Evolutionary conservation across 306 rosid species (phyloP), one percentile per base, ranked within the genome.

Genomic region (Vicia faba): DNA sequence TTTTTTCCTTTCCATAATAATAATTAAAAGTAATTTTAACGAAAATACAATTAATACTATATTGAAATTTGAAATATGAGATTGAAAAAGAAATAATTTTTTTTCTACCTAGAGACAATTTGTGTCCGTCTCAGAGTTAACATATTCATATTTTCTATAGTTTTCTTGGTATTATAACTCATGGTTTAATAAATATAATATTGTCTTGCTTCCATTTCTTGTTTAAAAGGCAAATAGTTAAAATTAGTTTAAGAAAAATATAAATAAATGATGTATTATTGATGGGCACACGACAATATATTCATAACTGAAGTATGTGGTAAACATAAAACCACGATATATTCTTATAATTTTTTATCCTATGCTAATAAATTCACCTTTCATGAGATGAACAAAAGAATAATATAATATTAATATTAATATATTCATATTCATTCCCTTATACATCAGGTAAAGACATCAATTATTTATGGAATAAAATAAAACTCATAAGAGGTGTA

Each of bases 341-440:
- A 35, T 60, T 58, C 8, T 29, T 60, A 16, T 35, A 15, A 18
- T 5, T 18, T 61, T 59, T 59, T 33, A 59, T 59, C 45, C n/a
- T 58, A 16, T 10, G 44, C 15, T 33, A 15, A 11, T 12, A 61
- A 19, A 7, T 29, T n/a, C 14, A 57, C 63, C 63, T 57, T 57
- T 57, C 63, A 57, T 8, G 41, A 57, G 41, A 57, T 57, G 13
- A 31, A 57, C 20, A 57, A 56, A n/a, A 11, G 3, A 31, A 57
- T 57, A 29, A 31, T 2, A 12, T 13, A 13, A 40, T 11, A 11
- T 40, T 33, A 33, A 6, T 7, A 33, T 33, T 11, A 60, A 18
- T 36, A 61, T 61, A 61, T 39, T 39, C 35, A 61, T 33, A 7
- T 23, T 12, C 50, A 40, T 11, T 11, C 56, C 15, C 57, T 64